These are phyloP conservation scores for Dictyophora rubrovolvata DNA, from an alignment of 768 basidiomycete genomes.

Conservation along the genomic window DNA sequence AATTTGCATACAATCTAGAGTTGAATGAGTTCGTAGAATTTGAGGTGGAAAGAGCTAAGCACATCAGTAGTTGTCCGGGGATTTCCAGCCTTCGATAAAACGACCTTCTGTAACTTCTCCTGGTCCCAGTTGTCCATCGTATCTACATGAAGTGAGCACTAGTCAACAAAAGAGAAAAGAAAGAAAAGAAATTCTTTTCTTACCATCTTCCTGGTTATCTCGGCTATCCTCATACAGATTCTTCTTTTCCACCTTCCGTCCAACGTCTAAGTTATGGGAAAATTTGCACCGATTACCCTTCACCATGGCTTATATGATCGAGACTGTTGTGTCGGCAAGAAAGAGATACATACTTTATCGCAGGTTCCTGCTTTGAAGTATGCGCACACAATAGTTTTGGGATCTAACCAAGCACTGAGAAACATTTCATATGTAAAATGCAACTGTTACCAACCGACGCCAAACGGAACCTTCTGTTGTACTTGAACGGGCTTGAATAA, in stretches of 20 bases:
- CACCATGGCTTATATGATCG: neutral
- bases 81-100: conserved; percentile 80
- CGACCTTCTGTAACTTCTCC: conserved; percentile 82
- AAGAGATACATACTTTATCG: conserved; percentile 72
- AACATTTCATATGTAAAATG: neutral
- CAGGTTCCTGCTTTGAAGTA: conserved; percentile 90
- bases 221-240: conserved; percentile 85
- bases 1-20: conserved; percentile 90
- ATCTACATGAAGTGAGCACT: conserved; percentile 36
- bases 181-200: conserved; percentile 15
- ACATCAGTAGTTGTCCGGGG: conserved; percentile 89
- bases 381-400: conserved; percentile 86
- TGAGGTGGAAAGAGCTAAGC: conserved; percentile 16
- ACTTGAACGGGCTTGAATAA: conserved; percentile 69
- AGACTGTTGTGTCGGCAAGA: conserved; percentile 8
- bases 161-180: neutral
- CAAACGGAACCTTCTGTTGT: conserved; percentile 79
- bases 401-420: conserved; percentile 41
- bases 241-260: conserved; percentile 89
- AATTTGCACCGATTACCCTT: conserved; percentile 66
- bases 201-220: conserved; percentile 70
- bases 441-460: conserved; percentile 39
- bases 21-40: conserved; percentile 2
- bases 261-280: conserved; percentile 85
- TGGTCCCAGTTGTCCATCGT: conserved; percentile 99